phyloP scores from a whole-genome alignment of 2,329 filamentous ascomycete species.

The Fusarium lateritium region DNA sequence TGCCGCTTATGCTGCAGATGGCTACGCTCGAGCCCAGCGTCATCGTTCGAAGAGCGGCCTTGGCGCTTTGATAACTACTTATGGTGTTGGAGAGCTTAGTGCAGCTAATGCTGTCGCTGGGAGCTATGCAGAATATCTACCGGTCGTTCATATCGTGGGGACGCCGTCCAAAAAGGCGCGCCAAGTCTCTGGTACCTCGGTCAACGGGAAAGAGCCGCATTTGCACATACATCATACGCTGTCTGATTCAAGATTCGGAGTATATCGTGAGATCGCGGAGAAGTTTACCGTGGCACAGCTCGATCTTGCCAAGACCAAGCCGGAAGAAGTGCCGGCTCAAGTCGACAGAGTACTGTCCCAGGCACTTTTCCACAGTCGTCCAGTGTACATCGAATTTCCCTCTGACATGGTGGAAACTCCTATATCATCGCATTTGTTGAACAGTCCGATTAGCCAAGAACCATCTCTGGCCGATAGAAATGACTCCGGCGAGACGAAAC shows the following conservation, averaged over 20 bases:
- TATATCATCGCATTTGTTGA: neutral
- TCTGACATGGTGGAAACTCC: neutral
- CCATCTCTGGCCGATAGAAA: rapidly evolving
- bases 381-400: conserved; percentile 22
- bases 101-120: conserved; percentile 26
- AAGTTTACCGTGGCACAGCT: conserved; percentile 22
- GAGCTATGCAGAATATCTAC: conserved; percentile 24
- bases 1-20: conserved; percentile 30
- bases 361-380: conserved; percentile 3
- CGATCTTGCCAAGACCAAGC: neutral
- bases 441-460: neutral
- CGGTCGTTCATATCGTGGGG: conserved; percentile 22
- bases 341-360: neutral
- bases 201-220: neutral
- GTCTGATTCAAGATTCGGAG: conserved; percentile 2
- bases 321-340: neutral
- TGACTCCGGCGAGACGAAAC: neutral
- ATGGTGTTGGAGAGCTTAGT: conserved; percentile 23
- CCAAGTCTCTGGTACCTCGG: rapidly evolving
- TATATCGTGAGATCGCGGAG: conserved; percentile 18
- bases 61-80: conserved; percentile 15
- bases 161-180: conserved; percentile 7
- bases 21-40: conserved; percentile 19
- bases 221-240: conserved; percentile 22
- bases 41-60: neutral